Conservation (phyloP, 768 basidiomycete species). For the Rhizopogon rudus region DNA sequence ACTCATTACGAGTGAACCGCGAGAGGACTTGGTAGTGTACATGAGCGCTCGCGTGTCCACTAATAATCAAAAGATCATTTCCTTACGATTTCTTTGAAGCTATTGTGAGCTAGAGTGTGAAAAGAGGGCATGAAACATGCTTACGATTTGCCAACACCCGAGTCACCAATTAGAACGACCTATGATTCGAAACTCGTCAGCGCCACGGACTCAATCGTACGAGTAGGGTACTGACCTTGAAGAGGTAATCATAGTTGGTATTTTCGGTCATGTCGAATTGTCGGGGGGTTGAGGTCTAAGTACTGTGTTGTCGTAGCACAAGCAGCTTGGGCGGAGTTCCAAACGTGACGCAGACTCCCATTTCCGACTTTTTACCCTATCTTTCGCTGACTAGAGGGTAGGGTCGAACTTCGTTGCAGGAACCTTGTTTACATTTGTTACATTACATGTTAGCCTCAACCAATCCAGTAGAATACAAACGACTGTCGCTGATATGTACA, state of each 20-base stretch:
- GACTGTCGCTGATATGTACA: too few species aligned
- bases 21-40: conserved; percentile 72
- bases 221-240: conserved; percentile 67
- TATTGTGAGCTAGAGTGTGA: conserved; percentile 2
- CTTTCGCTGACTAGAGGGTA: too few species aligned
- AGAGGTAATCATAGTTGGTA: conserved; percentile 97
- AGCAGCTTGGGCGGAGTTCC: conserved; percentile 24
- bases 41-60: conserved; percentile 1
- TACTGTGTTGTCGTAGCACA: conserved; percentile 2
- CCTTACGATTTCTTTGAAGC: conserved; percentile 29
- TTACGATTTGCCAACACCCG: conserved; percentile 99
- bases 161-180: conserved; percentile 99
- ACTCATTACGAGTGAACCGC: conserved; percentile 99
- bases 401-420: too few species aligned
- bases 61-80: background rate
- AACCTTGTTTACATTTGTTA: too few species aligned
- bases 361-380: too few species aligned
- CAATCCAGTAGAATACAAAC: too few species aligned
- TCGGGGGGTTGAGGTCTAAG: conserved; percentile 6
- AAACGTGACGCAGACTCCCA: conserved; percentile 7
- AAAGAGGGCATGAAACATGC: conserved; percentile 31
- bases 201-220: background rate
- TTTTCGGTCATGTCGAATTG: conserved; percentile 71
- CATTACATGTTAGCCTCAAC: too few species aligned
- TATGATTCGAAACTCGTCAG: conserved; percentile 25